Percentiles rank a stretch among this genome's conserved stretches.
Conservation (phyloP, 2,329 filamentous ascomycete genomes). For the Metarhizium guizhouense region DNA sequence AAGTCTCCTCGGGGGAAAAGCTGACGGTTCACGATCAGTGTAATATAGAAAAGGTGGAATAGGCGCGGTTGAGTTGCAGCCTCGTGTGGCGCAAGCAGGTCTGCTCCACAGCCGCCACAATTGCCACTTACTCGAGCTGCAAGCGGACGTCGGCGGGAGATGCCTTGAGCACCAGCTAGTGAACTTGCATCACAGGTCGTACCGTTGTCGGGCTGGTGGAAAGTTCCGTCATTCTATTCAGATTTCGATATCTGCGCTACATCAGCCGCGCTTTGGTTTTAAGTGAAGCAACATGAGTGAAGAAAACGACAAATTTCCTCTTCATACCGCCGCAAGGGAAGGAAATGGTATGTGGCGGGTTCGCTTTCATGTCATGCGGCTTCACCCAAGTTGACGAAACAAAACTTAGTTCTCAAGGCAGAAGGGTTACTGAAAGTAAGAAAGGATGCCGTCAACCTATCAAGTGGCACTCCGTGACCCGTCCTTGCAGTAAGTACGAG, state of each 20-base stretch:
- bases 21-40: conserved; percentile 6
- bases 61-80: conserved; percentile 7
- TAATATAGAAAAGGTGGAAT: background rate
- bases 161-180: background rate
- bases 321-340: conserved; percentile 81
- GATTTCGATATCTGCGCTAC: background rate
- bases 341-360: conserved; percentile 56
- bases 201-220: background rate
- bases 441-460: background rate
- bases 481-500: background rate
- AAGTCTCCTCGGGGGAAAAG: conserved; percentile 4
- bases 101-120: conserved; percentile 4
- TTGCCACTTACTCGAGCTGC: background rate
- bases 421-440: conserved; percentile 11
- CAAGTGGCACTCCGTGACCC: background rate
- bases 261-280: background rate
- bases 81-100: conserved; percentile 20
- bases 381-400: background rate
- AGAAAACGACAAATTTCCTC: conserved; percentile 58
- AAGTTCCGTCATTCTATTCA: background rate
- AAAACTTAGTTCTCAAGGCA: conserved; percentile 8
- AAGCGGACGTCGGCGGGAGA: background rate
- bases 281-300: conserved; percentile 18
- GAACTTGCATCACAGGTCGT: background rate
- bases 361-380: background rate